These are phyloP conservation scores for Agaricus sinodeliciosus DNA, from an alignment of 768 basidiomycete genomes.

Conservation along the genomic window DNA sequence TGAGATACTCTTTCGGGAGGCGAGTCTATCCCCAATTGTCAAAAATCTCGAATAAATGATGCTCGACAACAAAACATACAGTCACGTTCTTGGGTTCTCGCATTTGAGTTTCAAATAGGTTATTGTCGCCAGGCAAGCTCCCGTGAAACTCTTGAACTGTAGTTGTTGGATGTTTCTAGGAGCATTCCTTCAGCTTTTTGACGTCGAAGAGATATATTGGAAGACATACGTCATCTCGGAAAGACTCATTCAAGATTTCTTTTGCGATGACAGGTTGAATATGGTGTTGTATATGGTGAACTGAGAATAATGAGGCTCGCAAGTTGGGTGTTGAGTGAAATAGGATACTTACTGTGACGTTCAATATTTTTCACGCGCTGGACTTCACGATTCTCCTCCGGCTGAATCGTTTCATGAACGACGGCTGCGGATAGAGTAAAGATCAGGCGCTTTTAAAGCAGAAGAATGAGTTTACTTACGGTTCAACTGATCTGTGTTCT, in stretches of 20 bases:
- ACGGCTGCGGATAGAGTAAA: slow-evolving; percentile 15
- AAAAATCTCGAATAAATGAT: not conserved
- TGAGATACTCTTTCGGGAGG: slow-evolving; percentile 19
- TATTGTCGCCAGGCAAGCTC: slow-evolving; percentile 21
- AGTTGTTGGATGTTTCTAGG: slow-evolving; percentile 21
- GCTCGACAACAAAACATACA: slow-evolving; percentile 4
- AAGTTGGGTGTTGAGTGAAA: not conserved
- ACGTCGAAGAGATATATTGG: not conserved
- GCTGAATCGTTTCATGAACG: slow-evolving; percentile 21
- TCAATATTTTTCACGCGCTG: slow-evolving; percentile 25
- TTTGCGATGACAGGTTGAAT: slow-evolving; percentile 25
- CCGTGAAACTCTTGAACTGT: slow-evolving; percentile 21
- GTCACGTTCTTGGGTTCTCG: slow-evolving; percentile 8
- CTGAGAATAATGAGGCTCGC: slow-evolving; percentile 12
- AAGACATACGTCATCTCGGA: slow-evolving; percentile 19
- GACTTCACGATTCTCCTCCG: slow-evolving; percentile 25
- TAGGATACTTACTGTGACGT: slow-evolving; percentile 23
- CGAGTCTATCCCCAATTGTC: slow-evolving; percentile 13
- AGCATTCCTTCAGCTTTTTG: not conserved
- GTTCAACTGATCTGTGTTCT: slow-evolving; percentile 18
- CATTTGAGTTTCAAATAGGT: slow-evolving; percentile 23
- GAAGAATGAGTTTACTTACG: slow-evolving; percentile 11
- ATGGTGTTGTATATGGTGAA: slow-evolving; percentile 33
- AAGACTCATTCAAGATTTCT: slow-evolving; percentile 20
- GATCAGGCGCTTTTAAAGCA: not conserved